phyloP scores from a whole-genome alignment of 495 filamentous ascomycete genomes.

The Lasiosphaeriaceae sp. region DNA sequence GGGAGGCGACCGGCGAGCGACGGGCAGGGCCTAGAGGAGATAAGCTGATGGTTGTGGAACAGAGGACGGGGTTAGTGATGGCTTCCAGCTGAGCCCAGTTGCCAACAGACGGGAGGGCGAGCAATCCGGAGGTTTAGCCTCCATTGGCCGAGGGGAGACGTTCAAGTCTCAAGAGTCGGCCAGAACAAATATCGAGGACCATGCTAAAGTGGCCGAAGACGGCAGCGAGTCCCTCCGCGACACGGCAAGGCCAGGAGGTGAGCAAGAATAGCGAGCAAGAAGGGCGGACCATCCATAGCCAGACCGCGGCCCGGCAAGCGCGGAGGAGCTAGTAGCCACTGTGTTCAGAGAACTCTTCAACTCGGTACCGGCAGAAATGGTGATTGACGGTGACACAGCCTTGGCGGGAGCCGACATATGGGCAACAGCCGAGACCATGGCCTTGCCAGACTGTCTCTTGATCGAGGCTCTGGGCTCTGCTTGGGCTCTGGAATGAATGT shows the following conservation, averaged over 20 bases:
- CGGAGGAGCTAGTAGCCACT: background rate
- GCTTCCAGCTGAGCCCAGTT: background rate
- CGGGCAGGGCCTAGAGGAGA: background rate
- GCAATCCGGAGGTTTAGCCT: slow-evolving; percentile 13
- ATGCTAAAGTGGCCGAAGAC: background rate
- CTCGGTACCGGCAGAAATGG: slow-evolving; percentile 20
- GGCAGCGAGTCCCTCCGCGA: background rate
- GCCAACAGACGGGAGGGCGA: background rate
- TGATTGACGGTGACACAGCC: slow-evolving; percentile 18
- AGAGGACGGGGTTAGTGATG: background rate
- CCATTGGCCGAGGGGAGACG: slow-evolving; percentile 9
- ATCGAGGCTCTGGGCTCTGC: background rate
- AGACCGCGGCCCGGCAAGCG: background rate
- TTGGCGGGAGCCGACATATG: background rate
- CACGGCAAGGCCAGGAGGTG: background rate
- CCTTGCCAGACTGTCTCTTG: background rate
- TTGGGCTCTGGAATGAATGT: too few species aligned
- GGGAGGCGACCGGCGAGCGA: background rate
- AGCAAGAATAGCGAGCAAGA: background rate
- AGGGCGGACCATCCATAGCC: background rate
- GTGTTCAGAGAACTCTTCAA: background rate
- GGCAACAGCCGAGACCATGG: slow-evolving; percentile 10
- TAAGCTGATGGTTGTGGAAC: background rate
- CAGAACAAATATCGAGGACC: background rate
- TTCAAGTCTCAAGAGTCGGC: background rate